Base-by-base conservation (phyloP, 352 stramenopile genomes). In the Globisporangium rhizosaccharum region DNA sequence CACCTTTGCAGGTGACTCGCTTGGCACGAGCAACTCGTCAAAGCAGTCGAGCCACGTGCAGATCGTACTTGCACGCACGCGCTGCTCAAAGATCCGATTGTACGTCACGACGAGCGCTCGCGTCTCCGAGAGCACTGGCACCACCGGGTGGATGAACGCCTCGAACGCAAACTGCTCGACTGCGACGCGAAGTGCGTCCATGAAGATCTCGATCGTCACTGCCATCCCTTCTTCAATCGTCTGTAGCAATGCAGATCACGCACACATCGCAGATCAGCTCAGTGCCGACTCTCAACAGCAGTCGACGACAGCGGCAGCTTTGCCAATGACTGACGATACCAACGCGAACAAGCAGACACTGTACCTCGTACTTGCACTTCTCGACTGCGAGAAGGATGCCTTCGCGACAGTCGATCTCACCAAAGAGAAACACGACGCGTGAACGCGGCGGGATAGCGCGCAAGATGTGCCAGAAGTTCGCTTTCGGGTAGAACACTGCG, bases 331-430 rank as follows among this genome's bases (percentile, higher is more conserved):
- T 7, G 9, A n/a, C 12, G 57, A 10, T 11, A 53, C 17, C 8
- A 45, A 26, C 10, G 47, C 33, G 37, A 26, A 54, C 28, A 53
- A 1, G 44, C 3, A 18, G 41, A 23, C 17, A 56, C 9, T 47
- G 48, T 44, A 92, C 82, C 73, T 94, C 73, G 57, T 97, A 96
- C 55, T 86, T 86, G 58, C 80, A 90, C 51, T 88, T 87, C 53
- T 97, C 85, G 18, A 97, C 86, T 3, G 90, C 88, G 1, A 87
- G 56, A 9, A 97, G 60, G 42, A 97, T 88, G 18, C 94, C 96
- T 70, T 98, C 94, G 14, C 96, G 77, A 62, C 94, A 98, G 61
- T 98, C 96, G 57, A 98, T 98, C 69, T 98, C 96, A 36, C 96
- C 93, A 69, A 98, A 88, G 42, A 97, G 77, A 45, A 98, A 91